These are phyloP conservation scores for Vaccinium macrocarpon DNA, from an alignment of 148 eudicot genomes.

Conservation along the genomic window DNA sequence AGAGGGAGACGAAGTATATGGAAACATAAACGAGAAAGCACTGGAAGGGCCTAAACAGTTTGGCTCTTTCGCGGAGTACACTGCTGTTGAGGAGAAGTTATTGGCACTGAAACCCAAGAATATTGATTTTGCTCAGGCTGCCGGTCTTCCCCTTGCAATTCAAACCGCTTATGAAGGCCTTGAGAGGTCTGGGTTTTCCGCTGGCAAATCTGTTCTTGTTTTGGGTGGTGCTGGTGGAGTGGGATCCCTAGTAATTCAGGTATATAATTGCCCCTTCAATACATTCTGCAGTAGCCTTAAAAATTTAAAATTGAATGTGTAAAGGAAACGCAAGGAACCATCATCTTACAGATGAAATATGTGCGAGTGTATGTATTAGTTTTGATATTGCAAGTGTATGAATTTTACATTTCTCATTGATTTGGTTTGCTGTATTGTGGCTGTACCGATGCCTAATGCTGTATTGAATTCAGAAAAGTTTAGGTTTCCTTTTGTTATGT, in stretches of 20 bases:
- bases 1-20: slow-evolving; percentile 91
- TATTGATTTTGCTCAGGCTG: slow-evolving; percentile 76
- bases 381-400: background rate
- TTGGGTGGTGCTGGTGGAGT: slow-evolving; percentile 97
- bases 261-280: background rate
- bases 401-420: background rate
- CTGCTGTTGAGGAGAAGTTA: slow-evolving; percentile 82
- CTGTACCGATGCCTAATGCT: background rate
- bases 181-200: slow-evolving; percentile 68
- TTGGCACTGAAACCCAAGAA: slow-evolving; percentile 79
- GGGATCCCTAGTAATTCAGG: slow-evolving; percentile 91
- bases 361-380: background rate
- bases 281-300: background rate
- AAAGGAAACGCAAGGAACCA: background rate
- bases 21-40: slow-evolving; percentile 70
- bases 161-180: slow-evolving; percentile 96
- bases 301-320: background rate
- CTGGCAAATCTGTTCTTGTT: slow-evolving; percentile 81
- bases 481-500: background rate
- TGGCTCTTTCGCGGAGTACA: slow-evolving; percentile 88
- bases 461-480: background rate
- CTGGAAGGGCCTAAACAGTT: slow-evolving; percentile 68
- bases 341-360: background rate
- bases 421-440: background rate
- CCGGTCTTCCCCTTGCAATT: slow-evolving; percentile 79